These are phyloP conservation scores for Candida namnaoensis DNA, from an alignment of 805 yeast species.

Conservation along the genomic window DNA sequence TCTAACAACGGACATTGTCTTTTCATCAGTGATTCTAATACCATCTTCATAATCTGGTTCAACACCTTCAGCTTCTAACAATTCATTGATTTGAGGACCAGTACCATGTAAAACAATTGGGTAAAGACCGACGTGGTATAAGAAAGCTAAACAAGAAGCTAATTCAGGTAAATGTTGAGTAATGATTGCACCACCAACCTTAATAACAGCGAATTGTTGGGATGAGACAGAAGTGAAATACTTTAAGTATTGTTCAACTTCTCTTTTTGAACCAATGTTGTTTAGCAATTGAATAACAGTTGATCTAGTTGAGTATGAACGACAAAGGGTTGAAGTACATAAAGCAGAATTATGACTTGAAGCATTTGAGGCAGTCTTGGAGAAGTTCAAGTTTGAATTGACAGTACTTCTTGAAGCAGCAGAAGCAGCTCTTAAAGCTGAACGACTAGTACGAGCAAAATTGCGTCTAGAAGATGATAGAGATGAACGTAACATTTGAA, in stretches of 20 bases:
- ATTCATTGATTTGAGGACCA: conserved; percentile 96
- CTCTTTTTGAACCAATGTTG: conserved; percentile 95
- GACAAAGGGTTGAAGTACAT: conserved; percentile 9
- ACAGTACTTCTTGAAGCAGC: conserved; percentile 8
- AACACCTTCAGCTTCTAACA: conserved; percentile 87
- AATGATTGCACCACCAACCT: conserved; percentile 98
- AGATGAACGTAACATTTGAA: conserved; percentile 19
- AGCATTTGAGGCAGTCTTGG: conserved; percentile 9
- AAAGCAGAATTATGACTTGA: conserved; percentile 6
- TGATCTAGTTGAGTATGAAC: conserved; percentile 66
- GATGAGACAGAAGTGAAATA: conserved; percentile 94
- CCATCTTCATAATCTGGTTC: conserved; percentile 97
- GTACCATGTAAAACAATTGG: conserved; percentile 98
- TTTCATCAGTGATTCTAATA: conserved; percentile 88
- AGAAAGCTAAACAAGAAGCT: conserved; percentile 91
- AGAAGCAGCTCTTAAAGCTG: conserved; percentile 5
- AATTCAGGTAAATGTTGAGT: conserved; percentile 89
- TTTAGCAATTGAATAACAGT: conserved; percentile 92
- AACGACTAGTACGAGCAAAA: conserved; percentile 14
- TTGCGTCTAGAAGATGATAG: conserved; percentile 16
- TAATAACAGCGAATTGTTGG: conserved; percentile 96
- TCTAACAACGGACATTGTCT: conserved; percentile 95
- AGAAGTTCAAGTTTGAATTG: conserved; percentile 6
- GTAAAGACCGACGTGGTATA: conserved; percentile 94
- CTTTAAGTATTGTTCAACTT: conserved; percentile 94